A percentile compares a stretch with the other conserved stretches of the same genome.
Conservation (phyloP, 148 eudicot genomes). For the Fagopyrum homotropicum region DNA sequence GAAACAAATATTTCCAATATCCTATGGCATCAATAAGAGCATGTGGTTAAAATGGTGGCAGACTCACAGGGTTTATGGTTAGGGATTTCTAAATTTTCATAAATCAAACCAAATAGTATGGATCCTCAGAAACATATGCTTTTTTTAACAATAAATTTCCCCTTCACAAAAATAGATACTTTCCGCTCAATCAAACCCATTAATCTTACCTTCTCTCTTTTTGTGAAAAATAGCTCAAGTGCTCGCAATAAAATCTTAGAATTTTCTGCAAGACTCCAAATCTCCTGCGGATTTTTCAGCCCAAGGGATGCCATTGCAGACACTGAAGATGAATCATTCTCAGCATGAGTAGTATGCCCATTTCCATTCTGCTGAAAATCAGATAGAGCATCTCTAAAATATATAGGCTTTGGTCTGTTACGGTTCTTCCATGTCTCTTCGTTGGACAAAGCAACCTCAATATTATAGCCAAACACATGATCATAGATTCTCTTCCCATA, state of each 20-base stretch:
- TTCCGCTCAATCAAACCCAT: background rate
- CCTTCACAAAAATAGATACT: background rate
- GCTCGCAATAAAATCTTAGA: constrained; percentile 75
- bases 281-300: constrained; percentile 87
- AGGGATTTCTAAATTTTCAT: constrained; percentile 7
- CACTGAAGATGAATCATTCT: constrained; percentile 39
- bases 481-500: constrained; percentile 82
- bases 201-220: constrained; percentile 61
- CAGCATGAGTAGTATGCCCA: constrained; percentile 21
- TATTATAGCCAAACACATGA: constrained; percentile 94
- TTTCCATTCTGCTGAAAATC: constrained; percentile 56
- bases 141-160: background rate
- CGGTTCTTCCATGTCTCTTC: constrained; percentile 98
- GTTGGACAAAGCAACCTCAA: constrained; percentile 78
- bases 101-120: background rate
- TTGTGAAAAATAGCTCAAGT: constrained; percentile 53
- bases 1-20: constrained; percentile 72
- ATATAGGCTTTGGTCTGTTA: constrained; percentile 71
- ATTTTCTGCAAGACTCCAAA: constrained; percentile 82
- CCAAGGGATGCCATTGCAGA: constrained; percentile 92
- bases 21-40: constrained; percentile 33
- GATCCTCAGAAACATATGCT: constrained; percentile 1
- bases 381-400: constrained; percentile 46
- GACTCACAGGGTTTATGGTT: background rate
- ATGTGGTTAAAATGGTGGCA: background rate